phyloP scores from a whole-genome alignment of 2,329 filamentous ascomycete genomes.

The Teratosphaeria pseudoeucalypti region DNA sequence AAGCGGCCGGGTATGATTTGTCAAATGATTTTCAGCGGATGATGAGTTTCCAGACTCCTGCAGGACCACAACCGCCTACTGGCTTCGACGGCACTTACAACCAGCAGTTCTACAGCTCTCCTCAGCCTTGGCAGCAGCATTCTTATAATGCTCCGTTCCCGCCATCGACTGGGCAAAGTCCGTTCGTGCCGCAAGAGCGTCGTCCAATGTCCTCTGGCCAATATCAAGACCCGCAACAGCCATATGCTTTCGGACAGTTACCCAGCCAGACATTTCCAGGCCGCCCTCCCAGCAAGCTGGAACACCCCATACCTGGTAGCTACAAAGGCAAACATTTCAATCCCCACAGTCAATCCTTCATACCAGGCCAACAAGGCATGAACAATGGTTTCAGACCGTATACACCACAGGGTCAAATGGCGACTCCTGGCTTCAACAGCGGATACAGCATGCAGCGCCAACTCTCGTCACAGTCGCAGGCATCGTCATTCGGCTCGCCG shows the following conservation, averaged over 20 bases:
- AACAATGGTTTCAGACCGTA: conserved; percentile 9
- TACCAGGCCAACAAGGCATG: conserved; percentile 47
- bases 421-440: conserved; percentile 4
- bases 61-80: conserved; percentile 12
- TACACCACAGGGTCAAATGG: conserved; percentile 13
- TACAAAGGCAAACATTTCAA: conserved; percentile 83
- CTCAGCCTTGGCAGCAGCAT: conserved; percentile 22
- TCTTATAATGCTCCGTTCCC: conserved; percentile 21
- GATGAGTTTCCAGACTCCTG: conserved; percentile 34
- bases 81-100: conserved; percentile 9
- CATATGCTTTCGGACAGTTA: conserved; percentile 69
- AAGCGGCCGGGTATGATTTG: conserved; percentile 33
- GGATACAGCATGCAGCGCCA: conserved; percentile 21
- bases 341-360: conserved; percentile 85
- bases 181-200: neutral
- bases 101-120: conserved; percentile 16
- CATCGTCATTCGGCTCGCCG: conserved; percentile 17
- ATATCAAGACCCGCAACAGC: conserved; percentile 27
- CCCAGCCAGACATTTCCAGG: conserved; percentile 60
- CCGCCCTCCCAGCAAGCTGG: conserved; percentile 58
- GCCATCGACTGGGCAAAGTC: conserved; percentile 8
- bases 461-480: conserved; percentile 22
- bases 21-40: conserved; percentile 35
- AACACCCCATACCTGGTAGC: conserved; percentile 76
- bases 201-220: conserved; percentile 1